Evolutionary conservation across 805 yeast species (phyloP).

Genomic region (Komagataella populi): DNA sequence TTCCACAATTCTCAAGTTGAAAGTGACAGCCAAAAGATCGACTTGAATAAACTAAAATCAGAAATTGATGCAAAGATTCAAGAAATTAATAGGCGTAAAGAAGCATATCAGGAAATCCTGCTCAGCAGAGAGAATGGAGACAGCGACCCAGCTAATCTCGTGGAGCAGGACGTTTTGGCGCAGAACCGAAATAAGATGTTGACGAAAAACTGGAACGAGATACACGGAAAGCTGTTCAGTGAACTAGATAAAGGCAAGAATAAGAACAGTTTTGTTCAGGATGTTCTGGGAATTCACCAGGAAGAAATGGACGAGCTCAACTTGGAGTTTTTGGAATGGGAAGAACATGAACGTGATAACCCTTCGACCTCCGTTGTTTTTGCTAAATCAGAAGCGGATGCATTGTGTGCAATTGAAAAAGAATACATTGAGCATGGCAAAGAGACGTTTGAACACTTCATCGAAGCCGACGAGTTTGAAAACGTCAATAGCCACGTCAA

Average conservation of each 20-base stretch:
- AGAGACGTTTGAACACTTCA: neutral
- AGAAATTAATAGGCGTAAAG: neutral
- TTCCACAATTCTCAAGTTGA: neutral
- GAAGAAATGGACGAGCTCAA: slow-evolving; percentile 33
- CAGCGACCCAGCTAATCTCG: neutral
- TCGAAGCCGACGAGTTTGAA: slow-evolving; percentile 10
- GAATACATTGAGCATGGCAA: neutral
- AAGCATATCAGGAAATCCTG: neutral
- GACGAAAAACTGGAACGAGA: slow-evolving; percentile 28
- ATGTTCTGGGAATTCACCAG: slow-evolving; percentile 5
- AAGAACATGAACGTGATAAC: slow-evolving; percentile 2
- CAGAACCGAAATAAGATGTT: slow-evolving; percentile 11
- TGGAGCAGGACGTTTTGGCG: slow-evolving; percentile 9
- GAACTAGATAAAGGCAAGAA: slow-evolving; percentile 7
- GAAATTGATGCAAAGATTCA: neutral
- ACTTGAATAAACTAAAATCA: neutral
- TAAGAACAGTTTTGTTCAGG: slow-evolving; percentile 4
- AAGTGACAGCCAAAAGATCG: neutral
- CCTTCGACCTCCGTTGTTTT: neutral
- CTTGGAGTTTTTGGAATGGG: slow-evolving; percentile 11
- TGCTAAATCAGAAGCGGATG: neutral
- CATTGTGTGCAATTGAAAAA: neutral
- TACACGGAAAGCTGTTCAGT: slow-evolving; percentile 20
- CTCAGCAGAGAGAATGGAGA: neutral
- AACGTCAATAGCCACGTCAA: slow-evolving; percentile 5